These are phyloP conservation scores for Chiua virens DNA, from an alignment of 768 basidiomycete species.

Conservation along the genomic window DNA sequence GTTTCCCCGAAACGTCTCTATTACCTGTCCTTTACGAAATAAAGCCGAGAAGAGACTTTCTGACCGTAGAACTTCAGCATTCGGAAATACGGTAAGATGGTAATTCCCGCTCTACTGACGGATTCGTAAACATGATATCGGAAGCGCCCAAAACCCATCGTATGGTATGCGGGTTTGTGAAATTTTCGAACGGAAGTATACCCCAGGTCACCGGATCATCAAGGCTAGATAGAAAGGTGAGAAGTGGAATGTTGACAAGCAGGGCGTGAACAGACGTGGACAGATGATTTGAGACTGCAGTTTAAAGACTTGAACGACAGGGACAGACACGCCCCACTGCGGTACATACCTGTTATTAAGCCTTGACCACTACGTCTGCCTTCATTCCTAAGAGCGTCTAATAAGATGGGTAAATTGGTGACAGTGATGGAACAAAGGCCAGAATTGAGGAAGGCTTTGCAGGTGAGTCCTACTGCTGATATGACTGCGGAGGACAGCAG, in stretches of 20 bases:
- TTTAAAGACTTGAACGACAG: constrained; percentile 2
- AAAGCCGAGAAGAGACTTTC: constrained; percentile 78
- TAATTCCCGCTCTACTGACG: constrained; percentile 47
- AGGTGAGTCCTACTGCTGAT: constrained; percentile 68
- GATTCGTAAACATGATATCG: constrained; percentile 94
- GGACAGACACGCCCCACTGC: background rate
- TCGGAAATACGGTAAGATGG: background rate
- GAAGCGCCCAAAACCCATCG: constrained; percentile 93
- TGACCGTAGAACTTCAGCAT: constrained; percentile 27
- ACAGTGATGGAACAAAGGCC: constrained; percentile 70
- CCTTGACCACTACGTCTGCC: constrained; percentile 54
- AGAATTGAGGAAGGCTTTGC: constrained; percentile 72
- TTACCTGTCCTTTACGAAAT: constrained; percentile 86
- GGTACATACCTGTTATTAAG: constrained; percentile 65
- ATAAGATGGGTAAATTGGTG: constrained; percentile 63
- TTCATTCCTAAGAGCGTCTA: constrained; percentile 55
- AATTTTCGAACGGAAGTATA: constrained; percentile 64
- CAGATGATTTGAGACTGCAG: constrained; percentile 86
- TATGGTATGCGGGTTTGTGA: constrained; percentile 56
- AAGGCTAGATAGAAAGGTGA: constrained; percentile 44
- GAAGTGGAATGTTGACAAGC: constrained; percentile 3
- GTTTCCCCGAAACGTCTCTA: constrained; percentile 89
- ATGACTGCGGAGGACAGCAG: constrained; percentile 61
- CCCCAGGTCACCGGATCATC: constrained; percentile 92
- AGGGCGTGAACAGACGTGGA: constrained; percentile 64